Base-by-base conservation (phyloP, 1,284 basidiomycete species). In the Puccinia hordei region DNA sequence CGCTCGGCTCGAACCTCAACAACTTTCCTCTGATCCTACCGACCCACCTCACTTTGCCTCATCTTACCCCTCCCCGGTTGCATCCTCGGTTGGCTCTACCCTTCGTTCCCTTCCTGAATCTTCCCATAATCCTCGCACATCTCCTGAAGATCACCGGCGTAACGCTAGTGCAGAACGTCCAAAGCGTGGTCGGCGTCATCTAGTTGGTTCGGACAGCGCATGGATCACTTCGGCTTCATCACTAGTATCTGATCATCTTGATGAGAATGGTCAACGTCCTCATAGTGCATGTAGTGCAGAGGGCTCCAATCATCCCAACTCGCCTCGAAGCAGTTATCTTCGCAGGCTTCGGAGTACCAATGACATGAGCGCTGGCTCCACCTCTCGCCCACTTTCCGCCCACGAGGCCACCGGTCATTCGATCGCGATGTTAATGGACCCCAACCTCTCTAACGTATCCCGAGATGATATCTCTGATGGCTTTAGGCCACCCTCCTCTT, bases 301-400 rank as follows among this genome's bases (percentile, higher is more conserved):
- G 46, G 74, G 12, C 33, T 51, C 69, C 30, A 51, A 38, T n/a
- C 19, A 51, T 33, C 27, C 22, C 19, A 51, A 35, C n/a, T 46
- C 61, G 24, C 61, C 61, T 38, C 41, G 30, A 19, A 77, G 55
- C 17, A 59, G 24, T 38, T 61, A 69, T 46, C 38, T 72, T 63
- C 77, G 66, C 59, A 53, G 68, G 44, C 44, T 79, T 35, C 77
- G 68, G 51, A 79, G 77, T n/a, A 51, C 66, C 8, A 79, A 55
- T 24, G 66, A 79, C 15, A 49, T 71, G 55, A 19, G 19, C 22
- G n/a, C 19, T 22, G 69, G 9, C 6, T 27, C 68, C 9, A 15
- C 27, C 57, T 30, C 33, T 44, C 77, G 77, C 19, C 55, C 77
- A 1, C 57, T 15, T 46, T 79, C 77, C 3, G 53, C 66, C 22